Conservation (phyloP, 352 stramenopile genomes). For the Thalassiosira ordinaria region DNA sequence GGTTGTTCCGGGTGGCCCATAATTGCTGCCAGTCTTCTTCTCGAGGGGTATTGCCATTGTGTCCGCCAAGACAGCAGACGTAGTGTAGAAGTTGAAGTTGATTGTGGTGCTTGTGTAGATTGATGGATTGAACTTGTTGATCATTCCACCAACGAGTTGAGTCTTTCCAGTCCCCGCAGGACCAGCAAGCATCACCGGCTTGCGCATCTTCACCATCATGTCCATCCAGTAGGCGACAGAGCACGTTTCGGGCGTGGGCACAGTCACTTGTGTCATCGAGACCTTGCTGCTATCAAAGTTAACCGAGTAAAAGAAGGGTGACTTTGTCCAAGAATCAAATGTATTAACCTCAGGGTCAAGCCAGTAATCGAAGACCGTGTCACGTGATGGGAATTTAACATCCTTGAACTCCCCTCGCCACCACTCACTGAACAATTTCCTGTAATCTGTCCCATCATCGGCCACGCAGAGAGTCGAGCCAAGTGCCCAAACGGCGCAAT, state of each 20-base stretch:
- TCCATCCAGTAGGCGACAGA: slow-evolving; percentile 94
- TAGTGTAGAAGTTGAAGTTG: slow-evolving; percentile 97
- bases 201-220: slow-evolving; percentile 90
- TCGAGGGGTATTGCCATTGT: slow-evolving; percentile 95
- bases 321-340: slow-evolving; percentile 93
- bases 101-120: slow-evolving; percentile 89
- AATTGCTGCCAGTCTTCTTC: slow-evolving; percentile 94
- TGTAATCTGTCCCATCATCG: slow-evolving; percentile 88
- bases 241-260: slow-evolving; percentile 94
- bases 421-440: slow-evolving; percentile 84
- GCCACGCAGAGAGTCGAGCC: slow-evolving; percentile 91
- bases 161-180: slow-evolving; percentile 95
- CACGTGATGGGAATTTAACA: slow-evolving; percentile 93
- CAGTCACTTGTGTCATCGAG: slow-evolving; percentile 95
- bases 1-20: slow-evolving; percentile 92
- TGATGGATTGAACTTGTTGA: slow-evolving; percentile 66
- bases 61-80: slow-evolving; percentile 92
- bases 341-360: slow-evolving; percentile 92
- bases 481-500: slow-evolving; percentile 95
- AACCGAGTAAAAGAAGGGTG: slow-evolving; percentile 82
- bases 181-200: slow-evolving; percentile 93
- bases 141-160: slow-evolving; percentile 93
- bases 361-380: slow-evolving; percentile 96
- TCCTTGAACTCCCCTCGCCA: slow-evolving; percentile 81
- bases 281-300: slow-evolving; percentile 93